A percentile compares a stretch with the other conserved stretches of the same genome.
Evolutionary conservation across 352 stramenopile genomes (phyloP).

Genomic region (Lagenidium giganteum): DNA sequence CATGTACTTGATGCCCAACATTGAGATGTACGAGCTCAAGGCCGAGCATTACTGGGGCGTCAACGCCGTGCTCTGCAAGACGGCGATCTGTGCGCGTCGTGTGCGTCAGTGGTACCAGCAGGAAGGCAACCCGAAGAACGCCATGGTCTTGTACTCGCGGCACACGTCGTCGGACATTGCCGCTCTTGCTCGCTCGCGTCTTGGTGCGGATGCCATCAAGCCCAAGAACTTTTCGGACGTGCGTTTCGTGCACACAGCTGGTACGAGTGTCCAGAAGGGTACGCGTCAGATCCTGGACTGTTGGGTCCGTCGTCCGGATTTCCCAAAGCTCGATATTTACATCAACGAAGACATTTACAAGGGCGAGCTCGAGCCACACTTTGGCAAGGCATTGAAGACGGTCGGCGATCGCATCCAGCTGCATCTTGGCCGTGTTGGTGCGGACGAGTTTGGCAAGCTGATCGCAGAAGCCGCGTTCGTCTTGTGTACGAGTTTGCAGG

Average conservation of each 20-base stretch:
- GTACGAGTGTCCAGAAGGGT: conserved; percentile 51
- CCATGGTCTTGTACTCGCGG: conserved; percentile 43
- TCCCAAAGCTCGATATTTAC: conserved; percentile 49
- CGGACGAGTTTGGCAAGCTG: conserved; percentile 38
- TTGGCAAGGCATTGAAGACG: conserved; percentile 5
- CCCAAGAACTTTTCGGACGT: conserved; percentile 41
- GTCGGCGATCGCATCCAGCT: conserved; percentile 26
- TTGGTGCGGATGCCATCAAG: conserved; percentile 20
- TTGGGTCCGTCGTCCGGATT: conserved; percentile 43
- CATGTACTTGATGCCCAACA: conserved; percentile 28
- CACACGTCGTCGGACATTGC: conserved; percentile 55
- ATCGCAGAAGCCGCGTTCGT: conserved; percentile 50
- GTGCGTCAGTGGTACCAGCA: conserved; percentile 46
- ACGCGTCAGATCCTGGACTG: conserved; percentile 44
- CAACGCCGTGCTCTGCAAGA: conserved; percentile 57
- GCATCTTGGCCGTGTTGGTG: conserved; percentile 27
- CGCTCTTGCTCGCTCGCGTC: conserved; percentile 22
- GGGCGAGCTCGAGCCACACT: conserved; percentile 16
- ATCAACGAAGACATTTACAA: conserved; percentile 38
- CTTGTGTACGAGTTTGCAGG: conserved; percentile 50
- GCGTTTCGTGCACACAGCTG: conserved; percentile 42
- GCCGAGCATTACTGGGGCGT: conserved; percentile 37
- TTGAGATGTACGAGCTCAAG: conserved; percentile 49
- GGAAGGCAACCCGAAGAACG: conserved; percentile 44
- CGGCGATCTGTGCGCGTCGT: conserved; percentile 28